Base-by-base conservation (phyloP, 768 basidiomycete genomes). In the Tricholoma hemisulphureum region DNA sequence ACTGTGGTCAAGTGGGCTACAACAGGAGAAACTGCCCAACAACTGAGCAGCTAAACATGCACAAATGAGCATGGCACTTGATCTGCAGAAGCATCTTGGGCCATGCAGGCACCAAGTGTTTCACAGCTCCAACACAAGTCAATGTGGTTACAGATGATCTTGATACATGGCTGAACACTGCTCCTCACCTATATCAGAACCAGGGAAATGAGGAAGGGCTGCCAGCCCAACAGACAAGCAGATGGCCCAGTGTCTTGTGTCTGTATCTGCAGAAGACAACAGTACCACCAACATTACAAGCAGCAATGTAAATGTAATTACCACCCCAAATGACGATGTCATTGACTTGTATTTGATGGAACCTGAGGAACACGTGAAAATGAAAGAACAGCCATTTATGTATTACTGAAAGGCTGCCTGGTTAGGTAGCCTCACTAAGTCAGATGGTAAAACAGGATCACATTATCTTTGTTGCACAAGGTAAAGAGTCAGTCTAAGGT, bases 151-250 rank as follows among this genome's bases (percentile, higher is more conserved):
- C 14, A 29, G 46, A 56, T 6, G 18, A 49, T 51, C 21, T 28
- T 7, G 21, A 50, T 26, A 26, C 9, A n/a, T 56, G 55, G 41
- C 29, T 46, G 46, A 26, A 29, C 23, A 26, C 46, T 26, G 46
- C 46, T 20, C 23, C 28, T 24, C 11, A 6, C 20, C 10, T 26
- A 6, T 26, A 46, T 46, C 20, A 26, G 45, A 34, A 7, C 7
- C 53, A 54, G 53, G 58, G 58, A 59, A 59, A 59, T 18, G 58
- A 23, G 37, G 45, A 55, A 54, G 58, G 58, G 53, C 53, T 46
- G 26, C 55, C 46, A 24, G 32, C 23, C 16, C 55, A 41, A 41
- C 29, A 29, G 46, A 16, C 31, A 28, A 57, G 16, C 49, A 48
- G 50, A 52, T n/a, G 21, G 56, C 56, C 56, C n/a, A n/a, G n/a